Base-by-base conservation (phyloP, 192 early-diverging fungal genomes). In the Coemansia furcata region DNA sequence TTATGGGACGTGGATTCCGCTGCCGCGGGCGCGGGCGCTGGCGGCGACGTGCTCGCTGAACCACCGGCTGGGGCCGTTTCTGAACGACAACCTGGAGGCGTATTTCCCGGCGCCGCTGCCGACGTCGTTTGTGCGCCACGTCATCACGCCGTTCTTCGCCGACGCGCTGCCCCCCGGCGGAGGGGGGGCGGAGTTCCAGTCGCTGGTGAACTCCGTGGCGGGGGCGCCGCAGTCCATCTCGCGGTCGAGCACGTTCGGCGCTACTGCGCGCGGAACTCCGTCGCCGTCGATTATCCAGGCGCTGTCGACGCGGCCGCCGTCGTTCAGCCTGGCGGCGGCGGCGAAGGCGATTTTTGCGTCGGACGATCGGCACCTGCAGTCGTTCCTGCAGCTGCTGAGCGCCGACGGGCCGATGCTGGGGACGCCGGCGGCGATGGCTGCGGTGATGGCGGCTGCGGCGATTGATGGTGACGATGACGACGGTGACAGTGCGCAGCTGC, bases 1-100 rank as follows among this genome's bases (percentile, higher is more conserved):
- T 30, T 89, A 87, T 57, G 95, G 95, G 32, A 96, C 94, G 6
- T 98, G 95, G 95, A 93, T 98, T 57, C 95, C 95, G 9, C 85
- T 98, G 26, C 79, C 85, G 2, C 88, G 95, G 6, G 95, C 93
- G 7, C 87, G 91, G 29, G 92, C 91, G 6, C 83, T 98, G 50
- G 91, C 94, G 0, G 82, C 91, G 2, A 94, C 89, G 0, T 91
- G 92, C 67, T 92, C 91, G 30, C 73, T 97, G 8, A 88, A 94
- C 50, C 83, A 89, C 60, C 84, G 87, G 42, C 70, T 94, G 6
- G 89, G 86, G 0, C 86, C 85, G 15, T 95, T 97, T 60, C 78
- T 97, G 63, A 84, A 89, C 66, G 92, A 94, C 44, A 86, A 86
- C 29, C 76, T 95, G 1, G 87, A 89, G 65, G 76, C 77, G 1